Percentiles rank a stretch among this genome's conserved stretches.
Conservation (phyloP, 768 basidiomycete genomes). For the Infundibulicybe gibba region DNA sequence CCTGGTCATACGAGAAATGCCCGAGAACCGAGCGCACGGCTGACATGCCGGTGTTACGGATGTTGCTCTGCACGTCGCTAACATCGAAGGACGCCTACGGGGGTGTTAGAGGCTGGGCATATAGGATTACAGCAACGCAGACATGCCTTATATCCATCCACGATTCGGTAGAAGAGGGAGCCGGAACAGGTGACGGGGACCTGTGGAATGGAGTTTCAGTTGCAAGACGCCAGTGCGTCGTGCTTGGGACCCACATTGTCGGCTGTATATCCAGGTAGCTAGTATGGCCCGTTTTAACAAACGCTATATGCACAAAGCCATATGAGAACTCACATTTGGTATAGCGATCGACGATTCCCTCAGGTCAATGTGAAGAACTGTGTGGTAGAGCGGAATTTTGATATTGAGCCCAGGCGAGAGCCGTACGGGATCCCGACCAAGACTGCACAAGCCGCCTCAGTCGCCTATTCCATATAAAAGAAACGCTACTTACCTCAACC, state of each 20-base stretch:
- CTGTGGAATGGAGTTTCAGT: conserved; percentile 11
- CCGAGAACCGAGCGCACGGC: conserved; percentile 55
- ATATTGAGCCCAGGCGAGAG: conserved; percentile 42
- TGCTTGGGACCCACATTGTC: conserved; percentile 20
- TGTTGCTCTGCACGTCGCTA: conserved; percentile 43
- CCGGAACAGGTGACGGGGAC: conserved; percentile 52
- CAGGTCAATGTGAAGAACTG: conserved; percentile 39
- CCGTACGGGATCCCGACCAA: conserved; percentile 42
- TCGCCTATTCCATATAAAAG: not conserved
- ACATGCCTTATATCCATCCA: conserved; percentile 41
- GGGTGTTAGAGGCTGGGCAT: too few species aligned
- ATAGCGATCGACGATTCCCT: conserved; percentile 45
- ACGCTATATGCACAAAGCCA: not conserved
- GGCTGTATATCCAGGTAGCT: conserved; percentile 30
- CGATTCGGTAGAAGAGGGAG: conserved; percentile 50
- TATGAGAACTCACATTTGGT: conserved; percentile 28
- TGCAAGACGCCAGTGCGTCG: not conserved
- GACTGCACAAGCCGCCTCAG: conserved; percentile 17
- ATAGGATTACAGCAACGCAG: too few species aligned
- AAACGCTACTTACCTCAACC: conserved; percentile 30
- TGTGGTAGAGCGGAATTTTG: conserved; percentile 42
- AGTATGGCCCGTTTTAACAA: not conserved
- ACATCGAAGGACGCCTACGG: conserved; percentile 45
- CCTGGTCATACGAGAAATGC: conserved; percentile 44
- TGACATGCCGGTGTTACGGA: conserved; percentile 49